Evolutionary conservation across 305 asterid species (phyloP).

Genomic region (Fraxinus latifolia): DNA sequence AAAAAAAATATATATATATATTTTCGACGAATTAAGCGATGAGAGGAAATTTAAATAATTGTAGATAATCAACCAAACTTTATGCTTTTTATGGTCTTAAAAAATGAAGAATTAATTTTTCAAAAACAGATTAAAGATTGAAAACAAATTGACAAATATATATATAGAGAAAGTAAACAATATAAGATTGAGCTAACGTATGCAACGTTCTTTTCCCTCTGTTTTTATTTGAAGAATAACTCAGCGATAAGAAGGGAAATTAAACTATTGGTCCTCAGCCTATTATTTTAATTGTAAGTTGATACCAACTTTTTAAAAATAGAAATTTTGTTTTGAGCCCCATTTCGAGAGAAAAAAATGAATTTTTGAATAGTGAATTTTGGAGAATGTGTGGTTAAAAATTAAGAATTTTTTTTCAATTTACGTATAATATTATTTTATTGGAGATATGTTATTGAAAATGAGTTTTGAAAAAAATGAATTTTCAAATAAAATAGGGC

Average conservation of each 20-base stretch:
- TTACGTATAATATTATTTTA: no score
- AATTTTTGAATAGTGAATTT: no score
- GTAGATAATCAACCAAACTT: constrained; percentile 5
- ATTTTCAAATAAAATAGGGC: no score
- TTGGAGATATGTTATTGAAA: no score
- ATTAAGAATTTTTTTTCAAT: no score
- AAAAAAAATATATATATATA: no score
- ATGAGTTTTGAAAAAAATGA: no score
- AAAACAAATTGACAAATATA: background rate
- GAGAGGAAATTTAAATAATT: background rate
- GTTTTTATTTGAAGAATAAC: background rate
- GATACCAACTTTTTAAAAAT: background rate
- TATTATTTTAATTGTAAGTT: background rate
- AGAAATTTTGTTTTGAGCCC: background rate
- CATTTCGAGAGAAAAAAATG: background rate
- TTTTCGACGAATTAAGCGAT: constrained; percentile 29
- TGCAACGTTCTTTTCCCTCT: background rate
- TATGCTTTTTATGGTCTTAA: background rate
- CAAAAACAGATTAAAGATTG: background rate
- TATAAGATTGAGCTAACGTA: background rate
- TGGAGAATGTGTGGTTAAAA: background rate
- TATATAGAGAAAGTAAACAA: background rate
- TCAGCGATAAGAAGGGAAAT: background rate
- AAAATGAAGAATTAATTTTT: background rate
- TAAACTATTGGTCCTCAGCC: background rate